Conservation (phyloP, 2,329 filamentous ascomycete species). For the Aspergillus ochraceus region DNA sequence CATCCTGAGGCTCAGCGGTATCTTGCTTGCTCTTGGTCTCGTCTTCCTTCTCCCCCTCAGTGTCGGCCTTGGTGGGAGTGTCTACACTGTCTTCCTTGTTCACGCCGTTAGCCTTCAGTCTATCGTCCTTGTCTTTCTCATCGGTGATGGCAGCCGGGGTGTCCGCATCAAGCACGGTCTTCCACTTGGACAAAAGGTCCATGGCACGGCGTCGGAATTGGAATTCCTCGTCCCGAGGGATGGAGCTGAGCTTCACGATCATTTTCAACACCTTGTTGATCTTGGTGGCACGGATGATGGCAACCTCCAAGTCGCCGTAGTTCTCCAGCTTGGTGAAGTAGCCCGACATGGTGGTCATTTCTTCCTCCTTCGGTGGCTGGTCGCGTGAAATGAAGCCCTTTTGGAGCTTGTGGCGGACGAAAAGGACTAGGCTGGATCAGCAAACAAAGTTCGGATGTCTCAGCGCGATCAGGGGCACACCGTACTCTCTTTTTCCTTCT, state of each 20-base stretch:
- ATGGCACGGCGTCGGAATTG: slow-evolving; percentile 84
- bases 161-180: slow-evolving; percentile 70
- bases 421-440: slow-evolving; percentile 63
- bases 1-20: slow-evolving; percentile 32
- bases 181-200: slow-evolving; percentile 83
- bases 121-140: slow-evolving; percentile 41
- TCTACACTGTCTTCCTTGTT: slow-evolving; percentile 37
- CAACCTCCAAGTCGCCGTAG: slow-evolving; percentile 77
- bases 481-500: slow-evolving; percentile 59
- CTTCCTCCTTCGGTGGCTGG: slow-evolving; percentile 77
- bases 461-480: not conserved
- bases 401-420: slow-evolving; percentile 90
- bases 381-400: slow-evolving; percentile 88
- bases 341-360: slow-evolving; percentile 47
- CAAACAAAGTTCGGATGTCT: not conserved
- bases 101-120: slow-evolving; percentile 46
- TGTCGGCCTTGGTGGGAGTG: slow-evolving; percentile 32
- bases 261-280: slow-evolving; percentile 98
- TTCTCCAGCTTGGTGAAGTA: slow-evolving; percentile 72
- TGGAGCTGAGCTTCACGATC: slow-evolving; percentile 81
- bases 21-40: slow-evolving; percentile 38
- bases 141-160: slow-evolving; percentile 42
- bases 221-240: slow-evolving; percentile 86
- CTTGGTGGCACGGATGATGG: slow-evolving; percentile 87
- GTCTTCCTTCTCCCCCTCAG: slow-evolving; percentile 34